These are phyloP conservation scores for Fraxinus quadrangulata DNA, from an alignment of 257 asterid species.

Conservation along the genomic window DNA sequence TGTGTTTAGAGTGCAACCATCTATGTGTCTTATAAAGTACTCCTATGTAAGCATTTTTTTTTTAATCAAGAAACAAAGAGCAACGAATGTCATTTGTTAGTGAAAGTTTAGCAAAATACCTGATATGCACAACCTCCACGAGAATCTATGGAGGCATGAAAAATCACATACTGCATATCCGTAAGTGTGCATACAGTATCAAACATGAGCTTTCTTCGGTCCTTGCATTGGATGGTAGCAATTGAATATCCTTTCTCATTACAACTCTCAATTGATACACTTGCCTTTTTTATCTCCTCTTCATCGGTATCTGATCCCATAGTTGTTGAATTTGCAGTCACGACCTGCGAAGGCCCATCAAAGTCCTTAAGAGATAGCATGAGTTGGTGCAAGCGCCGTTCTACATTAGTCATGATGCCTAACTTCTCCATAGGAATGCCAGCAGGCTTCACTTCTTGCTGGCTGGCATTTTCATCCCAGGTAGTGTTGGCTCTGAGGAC, in stretches of 20 bases:
- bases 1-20: slow-evolving; percentile 57
- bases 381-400: slow-evolving; percentile 73
- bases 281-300: slow-evolving; percentile 38
- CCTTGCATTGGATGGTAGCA: slow-evolving; percentile 61
- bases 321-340: slow-evolving; percentile 2
- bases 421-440: slow-evolving; percentile 53
- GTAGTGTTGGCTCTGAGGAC: slow-evolving; percentile 63
- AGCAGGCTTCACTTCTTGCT: slow-evolving; percentile 52
- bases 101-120: slow-evolving; percentile 27
- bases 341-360: slow-evolving; percentile 33
- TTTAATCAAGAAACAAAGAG: not conserved
- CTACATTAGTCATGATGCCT: slow-evolving; percentile 54
- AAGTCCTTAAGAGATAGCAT: slow-evolving; percentile 63
- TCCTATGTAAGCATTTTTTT: slow-evolving; percentile 38
- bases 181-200: slow-evolving; percentile 82
- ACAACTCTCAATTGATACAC: slow-evolving; percentile 62
- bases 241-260: slow-evolving; percentile 70
- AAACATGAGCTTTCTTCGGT: slow-evolving; percentile 71
- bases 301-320: slow-evolving; percentile 21
- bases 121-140: slow-evolving; percentile 66
- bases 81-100: not conserved
- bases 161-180: slow-evolving; percentile 71
- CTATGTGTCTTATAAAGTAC: slow-evolving; percentile 63
- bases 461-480: slow-evolving; percentile 31
- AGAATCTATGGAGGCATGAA: slow-evolving; percentile 74